Evolutionary conservation across 306 rosid species (phyloP).

Genomic region (Cyamopsis tetragonoloba): DNA sequence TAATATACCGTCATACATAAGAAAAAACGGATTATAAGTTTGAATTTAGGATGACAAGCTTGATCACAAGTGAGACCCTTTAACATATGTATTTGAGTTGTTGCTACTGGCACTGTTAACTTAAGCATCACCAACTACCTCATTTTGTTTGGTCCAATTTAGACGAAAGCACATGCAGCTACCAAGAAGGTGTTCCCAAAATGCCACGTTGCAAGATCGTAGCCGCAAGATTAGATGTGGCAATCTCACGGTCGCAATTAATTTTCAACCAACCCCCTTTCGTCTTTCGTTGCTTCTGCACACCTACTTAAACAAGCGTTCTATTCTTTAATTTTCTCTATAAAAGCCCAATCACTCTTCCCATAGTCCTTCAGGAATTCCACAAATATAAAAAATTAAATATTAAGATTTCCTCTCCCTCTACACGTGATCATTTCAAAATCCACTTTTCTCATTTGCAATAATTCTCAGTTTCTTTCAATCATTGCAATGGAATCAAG

Average conservation of each 20-base stretch:
- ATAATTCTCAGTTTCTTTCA: background rate
- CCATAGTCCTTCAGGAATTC: background rate
- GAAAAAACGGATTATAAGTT: too few species aligned
- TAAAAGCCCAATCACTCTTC: background rate
- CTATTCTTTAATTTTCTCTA: too few species aligned
- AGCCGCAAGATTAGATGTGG: background rate
- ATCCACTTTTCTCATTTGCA: background rate
- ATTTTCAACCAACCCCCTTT: background rate
- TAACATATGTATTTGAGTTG: too few species aligned
- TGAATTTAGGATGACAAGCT: background rate
- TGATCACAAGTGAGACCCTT: too few species aligned
- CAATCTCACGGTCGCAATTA: background rate
- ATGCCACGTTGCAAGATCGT: background rate
- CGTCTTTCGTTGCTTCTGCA: background rate
- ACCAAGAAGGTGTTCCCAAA: background rate
- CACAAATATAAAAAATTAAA: background rate
- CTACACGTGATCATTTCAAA: too few species aligned
- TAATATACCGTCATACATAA: too few species aligned
- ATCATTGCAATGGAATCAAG: slow-evolving; percentile 39
- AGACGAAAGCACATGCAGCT: background rate
- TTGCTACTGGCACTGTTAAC: too few species aligned
- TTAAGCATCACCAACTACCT: too few species aligned
- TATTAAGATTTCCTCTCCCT: too few species aligned
- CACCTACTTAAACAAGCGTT: background rate
- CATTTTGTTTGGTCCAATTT: too few species aligned